phyloP scores from a whole-genome alignment of 2,329 filamentous ascomycete genomes.

The Coniella vitis region DNA sequence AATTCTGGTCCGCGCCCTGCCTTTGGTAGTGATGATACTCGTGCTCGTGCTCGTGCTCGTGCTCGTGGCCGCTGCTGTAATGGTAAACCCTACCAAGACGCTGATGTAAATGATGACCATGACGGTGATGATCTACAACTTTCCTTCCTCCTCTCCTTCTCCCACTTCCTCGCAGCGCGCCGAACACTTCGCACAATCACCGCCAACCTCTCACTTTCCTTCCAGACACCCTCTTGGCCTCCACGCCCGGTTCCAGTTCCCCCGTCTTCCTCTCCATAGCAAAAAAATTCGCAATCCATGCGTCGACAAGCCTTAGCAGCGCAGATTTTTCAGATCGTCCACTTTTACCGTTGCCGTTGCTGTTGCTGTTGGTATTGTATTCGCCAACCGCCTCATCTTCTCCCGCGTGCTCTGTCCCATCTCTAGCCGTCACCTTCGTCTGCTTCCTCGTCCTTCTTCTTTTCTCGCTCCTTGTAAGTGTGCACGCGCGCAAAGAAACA shows the following conservation, averaged over 20 bases:
- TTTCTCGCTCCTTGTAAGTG: slow-evolving; percentile 13
- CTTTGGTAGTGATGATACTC: too few relatives aligned
- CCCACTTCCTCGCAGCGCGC: not conserved
- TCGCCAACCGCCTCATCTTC: too few relatives aligned
- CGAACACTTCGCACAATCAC: slow-evolving; percentile 4
- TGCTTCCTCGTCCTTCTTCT: too few relatives aligned
- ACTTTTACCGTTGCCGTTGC: too few relatives aligned
- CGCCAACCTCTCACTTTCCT: slow-evolving; percentile 8
- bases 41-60: too few relatives aligned
- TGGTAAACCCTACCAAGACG: not conserved
- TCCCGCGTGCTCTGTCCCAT: too few relatives aligned
- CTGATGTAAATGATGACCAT: not conserved
- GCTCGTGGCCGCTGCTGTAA: too few relatives aligned
- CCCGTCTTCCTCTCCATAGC: not conserved
- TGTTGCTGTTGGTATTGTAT: too few relatives aligned
- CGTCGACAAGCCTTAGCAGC: slow-evolving; percentile 33
- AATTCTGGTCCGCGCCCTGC: too few relatives aligned
- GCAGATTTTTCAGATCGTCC: slow-evolving; percentile 22
- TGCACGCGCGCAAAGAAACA: slow-evolving; percentile 35
- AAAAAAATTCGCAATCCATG: slow-evolving; percentile 34
- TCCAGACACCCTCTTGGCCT: not conserved
- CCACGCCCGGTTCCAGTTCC: not conserved
- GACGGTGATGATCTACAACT: not conserved
- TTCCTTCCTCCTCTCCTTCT: not conserved
- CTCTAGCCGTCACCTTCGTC: too few relatives aligned